Conservation (phyloP, 768 basidiomycete species). For the Mycena chlorophos region DNA sequence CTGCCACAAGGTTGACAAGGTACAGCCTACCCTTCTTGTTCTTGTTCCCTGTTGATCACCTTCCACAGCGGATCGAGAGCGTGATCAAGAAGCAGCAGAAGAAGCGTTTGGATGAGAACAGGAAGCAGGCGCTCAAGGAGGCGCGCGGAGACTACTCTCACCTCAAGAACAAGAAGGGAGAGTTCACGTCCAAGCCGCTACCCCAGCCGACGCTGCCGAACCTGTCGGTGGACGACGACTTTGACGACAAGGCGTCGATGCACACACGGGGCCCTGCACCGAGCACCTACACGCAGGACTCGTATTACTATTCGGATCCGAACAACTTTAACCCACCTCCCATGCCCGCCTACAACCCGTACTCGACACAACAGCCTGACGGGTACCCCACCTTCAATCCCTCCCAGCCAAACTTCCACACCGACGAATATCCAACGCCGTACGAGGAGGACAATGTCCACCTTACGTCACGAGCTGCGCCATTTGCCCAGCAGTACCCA, state of each 20-base stretch:
- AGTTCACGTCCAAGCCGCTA: slow-evolving; percentile 72
- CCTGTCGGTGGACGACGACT: slow-evolving; percentile 81
- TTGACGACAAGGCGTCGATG: slow-evolving; percentile 58
- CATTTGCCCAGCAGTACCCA: slow-evolving; percentile 38
- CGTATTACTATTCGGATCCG: slow-evolving; percentile 57
- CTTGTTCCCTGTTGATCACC: slow-evolving; percentile 14
- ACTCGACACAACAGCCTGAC: slow-evolving; percentile 53
- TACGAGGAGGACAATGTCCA: slow-evolving; percentile 69
- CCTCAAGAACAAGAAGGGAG: slow-evolving; percentile 90
- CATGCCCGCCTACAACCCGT: slow-evolving; percentile 79
- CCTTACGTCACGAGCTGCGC: slow-evolving; percentile 58
- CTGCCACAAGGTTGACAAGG: slow-evolving; percentile 99
- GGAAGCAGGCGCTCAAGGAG: slow-evolving; percentile 84
- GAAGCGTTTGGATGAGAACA: slow-evolving; percentile 79
- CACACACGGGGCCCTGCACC: slow-evolving; percentile 55
- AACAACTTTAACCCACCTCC: slow-evolving; percentile 58
- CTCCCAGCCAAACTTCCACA: slow-evolving; percentile 55
- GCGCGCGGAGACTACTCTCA: slow-evolving; percentile 89
- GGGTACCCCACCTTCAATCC: slow-evolving; percentile 57
- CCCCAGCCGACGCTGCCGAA: slow-evolving; percentile 96
- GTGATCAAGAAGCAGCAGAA: slow-evolving; percentile 91
- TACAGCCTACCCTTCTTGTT: slow-evolving; percentile 28
- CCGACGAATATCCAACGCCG: slow-evolving; percentile 43
- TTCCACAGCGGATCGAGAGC: slow-evolving; percentile 78
- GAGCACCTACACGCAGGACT: slow-evolving; percentile 52